Evolutionary conservation across 495 filamentous ascomycete genomes (phyloP).

Genomic region (Aspergillus campestris): DNA sequence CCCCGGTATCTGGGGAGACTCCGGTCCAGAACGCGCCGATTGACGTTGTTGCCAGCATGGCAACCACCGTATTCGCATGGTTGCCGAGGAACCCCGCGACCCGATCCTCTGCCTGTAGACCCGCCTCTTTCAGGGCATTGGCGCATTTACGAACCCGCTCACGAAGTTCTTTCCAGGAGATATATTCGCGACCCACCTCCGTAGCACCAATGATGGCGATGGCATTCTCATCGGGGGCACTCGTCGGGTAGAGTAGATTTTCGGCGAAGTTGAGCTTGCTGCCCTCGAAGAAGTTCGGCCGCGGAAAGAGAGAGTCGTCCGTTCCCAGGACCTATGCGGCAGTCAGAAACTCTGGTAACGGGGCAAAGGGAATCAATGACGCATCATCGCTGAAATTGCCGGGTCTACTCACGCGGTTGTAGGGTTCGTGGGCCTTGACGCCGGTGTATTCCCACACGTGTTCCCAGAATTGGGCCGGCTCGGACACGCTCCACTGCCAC

Average conservation of each 20-base stretch:
- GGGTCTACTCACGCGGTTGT: conserved; percentile 43
- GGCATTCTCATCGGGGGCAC: conserved; percentile 45
- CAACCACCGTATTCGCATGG: conserved; percentile 74
- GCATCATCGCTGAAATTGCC: conserved; percentile 2
- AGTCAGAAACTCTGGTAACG: conserved; percentile 3
- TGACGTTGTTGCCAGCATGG: conserved; percentile 71
- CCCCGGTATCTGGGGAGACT: conserved; percentile 77
- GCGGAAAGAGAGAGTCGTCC: conserved; percentile 66
- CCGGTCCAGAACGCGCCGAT: conserved; percentile 88
- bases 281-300: conserved; percentile 73
- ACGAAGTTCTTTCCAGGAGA: conserved; percentile 76
- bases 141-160: conserved; percentile 68
- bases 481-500: conserved; percentile 74
- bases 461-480: conserved; percentile 72
- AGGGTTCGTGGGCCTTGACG: conserved; percentile 58
- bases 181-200: conserved; percentile 54
- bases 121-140: conserved; percentile 56
- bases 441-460: conserved; percentile 77
- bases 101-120: conserved; percentile 56
- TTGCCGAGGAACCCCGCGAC: conserved; percentile 86
- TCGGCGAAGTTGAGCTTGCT: conserved; percentile 83
- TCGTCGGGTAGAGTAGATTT: conserved; percentile 74
- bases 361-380: too few species aligned
- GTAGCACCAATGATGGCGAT: conserved; percentile 66
- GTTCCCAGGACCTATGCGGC: conserved; percentile 56